Evolutionary conservation across 1,139 yeast genomes (phyloP), one percentile per base, ranked within the genome.

Genomic region (Suhomyces terraborum): DNA sequence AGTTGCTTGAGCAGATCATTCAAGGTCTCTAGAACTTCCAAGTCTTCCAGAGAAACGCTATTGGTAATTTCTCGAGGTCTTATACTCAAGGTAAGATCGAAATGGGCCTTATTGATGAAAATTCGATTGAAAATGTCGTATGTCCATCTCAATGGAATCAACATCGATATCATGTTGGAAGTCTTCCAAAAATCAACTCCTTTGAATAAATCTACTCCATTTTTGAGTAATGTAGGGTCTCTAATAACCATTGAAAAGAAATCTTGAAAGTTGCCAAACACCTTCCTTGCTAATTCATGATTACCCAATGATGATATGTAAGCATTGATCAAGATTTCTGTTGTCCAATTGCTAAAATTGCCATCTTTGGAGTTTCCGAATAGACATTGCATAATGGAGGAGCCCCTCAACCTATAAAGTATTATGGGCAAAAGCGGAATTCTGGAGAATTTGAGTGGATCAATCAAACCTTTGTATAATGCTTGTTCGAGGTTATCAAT

Each of bases 81-180:
- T 1, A 59, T 52, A 3, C 54, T 49, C 53, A 65, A 51, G 6
- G 66, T 54, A 6, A 67, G 43, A 36, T 63, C 36, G 45, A 76
- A 79, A 51, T 77, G 76, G 2, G 66, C 37, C 36, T 73, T 61
- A 51, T 79, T 78, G 35, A 77, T 50, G 0, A 79, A 69, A 14
- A 74, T 38, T 18, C 70, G 58, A 50, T 63, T 73, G 14, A 72
- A 35, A 1, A 69, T 25, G 38, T 64, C 70, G 52, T 78, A 77
- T 0, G 57, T 36, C 59, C 69, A 62, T 37, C 76, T 59, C 6
- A 60, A 29, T 0, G 76, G 75, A 9, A 69, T 52, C n/a, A 67
- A 32, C 51, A 65, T 38, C 1, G 72, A 62, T 5, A 72, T 56
- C 58, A 72, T 56, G 38, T 62, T 66, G 33, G 57, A 54, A 1